A percentile compares a stretch with the other conserved stretches of the same genome.
Evolutionary conservation across 805 yeast genomes (phyloP).

Genomic region (Candida glaebosa): DNA sequence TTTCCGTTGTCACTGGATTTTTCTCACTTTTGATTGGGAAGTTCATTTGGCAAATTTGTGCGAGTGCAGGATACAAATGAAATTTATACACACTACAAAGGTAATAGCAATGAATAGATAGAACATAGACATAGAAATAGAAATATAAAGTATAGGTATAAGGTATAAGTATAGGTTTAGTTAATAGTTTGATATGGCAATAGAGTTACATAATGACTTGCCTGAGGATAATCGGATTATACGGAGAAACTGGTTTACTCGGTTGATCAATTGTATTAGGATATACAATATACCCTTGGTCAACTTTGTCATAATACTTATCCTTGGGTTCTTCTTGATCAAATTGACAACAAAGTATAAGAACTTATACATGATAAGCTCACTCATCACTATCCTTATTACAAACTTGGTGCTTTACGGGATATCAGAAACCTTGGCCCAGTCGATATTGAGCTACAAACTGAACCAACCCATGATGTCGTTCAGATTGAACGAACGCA

Average conservation of each 20-base stretch:
- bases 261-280: conserved; percentile 30
- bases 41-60: too few species aligned
- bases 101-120: too few species aligned
- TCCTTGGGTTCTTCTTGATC: conserved; percentile 48
- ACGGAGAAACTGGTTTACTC: conserved; percentile 11
- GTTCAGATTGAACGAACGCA: conserved; percentile 16
- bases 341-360: conserved; percentile 58
- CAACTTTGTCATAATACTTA: conserved; percentile 49
- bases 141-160: too few species aligned
- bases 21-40: conserved; percentile 4
- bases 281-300: conserved; percentile 51
- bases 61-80: conserved; percentile 2
- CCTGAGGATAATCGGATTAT: not conserved
- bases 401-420: conserved; percentile 83
- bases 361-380: conserved; percentile 56
- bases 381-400: conserved; percentile 73
- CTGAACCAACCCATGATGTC: conserved; percentile 19
- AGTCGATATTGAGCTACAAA: conserved; percentile 46
- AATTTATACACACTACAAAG: too few species aligned
- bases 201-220: not conserved
- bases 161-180: too few species aligned
- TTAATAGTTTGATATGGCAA: too few species aligned
- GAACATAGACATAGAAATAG: too few species aligned
- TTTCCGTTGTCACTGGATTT: not conserved
- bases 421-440: conserved; percentile 89